Evolutionary conservation across 345 rosid species (phyloP), one percentile per base, ranked within the genome.

Genomic region (Populus nigra): DNA sequence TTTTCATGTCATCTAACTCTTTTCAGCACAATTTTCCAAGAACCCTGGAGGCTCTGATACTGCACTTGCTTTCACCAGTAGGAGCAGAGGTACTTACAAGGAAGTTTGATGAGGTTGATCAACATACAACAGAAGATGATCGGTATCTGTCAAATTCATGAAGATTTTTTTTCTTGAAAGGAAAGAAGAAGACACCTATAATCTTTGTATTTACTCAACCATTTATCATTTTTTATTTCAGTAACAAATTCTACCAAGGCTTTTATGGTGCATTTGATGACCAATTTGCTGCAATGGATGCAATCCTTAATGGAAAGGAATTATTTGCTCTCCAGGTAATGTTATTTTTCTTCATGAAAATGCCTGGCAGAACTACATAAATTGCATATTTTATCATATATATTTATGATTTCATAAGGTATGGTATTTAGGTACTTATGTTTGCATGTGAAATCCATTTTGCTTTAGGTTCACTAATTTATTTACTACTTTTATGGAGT

Each of bases 261-360:
- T 93, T 92, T 74, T 93, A 92, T 84, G 89, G 90, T 79, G 92
- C 86, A 53, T 91, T 93, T 74, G 94, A 93, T 78, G 93, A 93
- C 84, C 93, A 93, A 81, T 89, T 89, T 82, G 88, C 92, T 82
- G 98, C 93, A 3, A 93, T 93, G 98, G 94, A 92, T 86, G 87
- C 89, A 63, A 90, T 93, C 69, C 80, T 95, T 79, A 88, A 82
- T 33, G 89, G 87, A 80, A 95, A 93, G 84, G 98, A 93, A 74
- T 74, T 85, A 43, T 93, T 91, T 85, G 92, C 99, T 43, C 81
- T 72, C 73, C 86, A 88, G 98, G 99, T 96, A 84, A 68, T 72
- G 68, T 35, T 38, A 12, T 78, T 65, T 33, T 69, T 77, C 75
- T 61, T 71, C 36, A 66, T 61, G 36, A 61, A 68, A 31, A 33